Base-by-base conservation (phyloP, 441 rosid genomes). In the Erodium moschatum region DNA sequence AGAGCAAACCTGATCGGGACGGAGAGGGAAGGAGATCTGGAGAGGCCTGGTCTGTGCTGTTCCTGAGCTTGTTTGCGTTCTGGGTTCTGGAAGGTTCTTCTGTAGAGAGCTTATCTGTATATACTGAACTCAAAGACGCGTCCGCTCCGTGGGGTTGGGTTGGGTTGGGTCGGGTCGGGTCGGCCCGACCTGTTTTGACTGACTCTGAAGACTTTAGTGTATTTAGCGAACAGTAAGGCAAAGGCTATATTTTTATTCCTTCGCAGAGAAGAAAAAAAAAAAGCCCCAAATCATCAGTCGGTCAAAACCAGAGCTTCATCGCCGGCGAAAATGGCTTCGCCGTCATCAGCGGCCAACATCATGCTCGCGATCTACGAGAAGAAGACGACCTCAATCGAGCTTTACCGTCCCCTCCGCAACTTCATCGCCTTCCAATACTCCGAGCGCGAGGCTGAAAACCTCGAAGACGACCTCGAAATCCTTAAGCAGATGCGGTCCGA, bases 321-420 rank as follows among this genome's bases (percentile, higher is more conserved):
- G n/a, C 54, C 54, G 54, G 13, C 54, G 54, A 13, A 11, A 11
- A 46, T 46, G 54, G 54, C 54, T 13, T 2, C 73, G 5, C 29
- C 85, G 10, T 70, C 85, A 0, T 29, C 83, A 6, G 76, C 84
- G 3, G 77, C 92, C 38, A 93, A 93, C 83, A 79, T 89, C 82
- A 89, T 93, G 96, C 85, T 93, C 61, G 95, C 98, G 11, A 84
- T 93, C 75, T 81, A 82, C 83, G 97, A 93, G 92, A 93, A 93
- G 83, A 93, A 93, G 69, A 86, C 98, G 11, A 70, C 58, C 24
- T 13, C 92, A 16, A 20, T 86, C 74, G 98, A 93, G 71, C 84
- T 93, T 73, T 91, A 93, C 88, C 96, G 97, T 44, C 96, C 98
- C 4, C 80, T 93, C 67, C 97, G 97, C 74, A 87, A 88, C 72